These are phyloP conservation scores for Berberis vulgaris DNA, from an alignment of 164 flowering plant species.

Conservation along the genomic window DNA sequence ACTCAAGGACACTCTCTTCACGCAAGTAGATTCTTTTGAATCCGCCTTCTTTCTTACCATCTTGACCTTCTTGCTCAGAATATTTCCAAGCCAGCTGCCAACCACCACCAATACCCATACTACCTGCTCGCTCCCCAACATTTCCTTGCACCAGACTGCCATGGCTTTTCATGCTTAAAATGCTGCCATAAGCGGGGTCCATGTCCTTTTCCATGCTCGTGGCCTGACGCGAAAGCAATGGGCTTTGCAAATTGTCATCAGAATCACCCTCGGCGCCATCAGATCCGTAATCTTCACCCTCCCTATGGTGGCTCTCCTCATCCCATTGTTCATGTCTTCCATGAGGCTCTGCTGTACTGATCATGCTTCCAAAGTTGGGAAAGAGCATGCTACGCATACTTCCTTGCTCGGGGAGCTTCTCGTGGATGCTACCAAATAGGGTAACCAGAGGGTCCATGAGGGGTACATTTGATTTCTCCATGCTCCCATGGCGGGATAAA, in stretches of 20 bases:
- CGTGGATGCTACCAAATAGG: conserved; percentile 88
- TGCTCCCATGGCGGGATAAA: conserved; percentile 71
- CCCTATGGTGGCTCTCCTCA: conserved; percentile 41
- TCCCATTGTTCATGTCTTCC: conserved; percentile 41
- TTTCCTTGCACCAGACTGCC: conserved; percentile 33
- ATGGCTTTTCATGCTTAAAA: conserved; percentile 31
- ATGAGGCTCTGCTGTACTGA: conserved; percentile 30
- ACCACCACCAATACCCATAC: conserved; percentile 57
- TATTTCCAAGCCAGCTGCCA: conserved; percentile 59
- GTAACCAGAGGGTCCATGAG: conserved; percentile 88
- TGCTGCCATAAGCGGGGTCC: conserved; percentile 30
- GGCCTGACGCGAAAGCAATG: conserved; percentile 45
- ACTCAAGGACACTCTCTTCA: conserved; percentile 33
- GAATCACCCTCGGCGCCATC: conserved; percentile 34
- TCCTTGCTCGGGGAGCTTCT: conserved; percentile 69
- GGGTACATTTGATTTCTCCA: conserved; percentile 44
- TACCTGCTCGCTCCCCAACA: conserved; percentile 29
- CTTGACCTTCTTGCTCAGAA: conserved; percentile 40
- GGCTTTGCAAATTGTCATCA: conserved; percentile 43
- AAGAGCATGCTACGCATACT: conserved; percentile 47
- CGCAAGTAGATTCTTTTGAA: conserved; percentile 53
- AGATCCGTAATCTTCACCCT: conserved; percentile 33
- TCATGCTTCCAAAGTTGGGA: conserved; percentile 55
- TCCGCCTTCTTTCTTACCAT: conserved; percentile 39
- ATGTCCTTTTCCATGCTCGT: conserved; percentile 40